Base-by-base conservation (phyloP, 805 yeast genomes). In the Myxozyma mucilagina region DNA sequence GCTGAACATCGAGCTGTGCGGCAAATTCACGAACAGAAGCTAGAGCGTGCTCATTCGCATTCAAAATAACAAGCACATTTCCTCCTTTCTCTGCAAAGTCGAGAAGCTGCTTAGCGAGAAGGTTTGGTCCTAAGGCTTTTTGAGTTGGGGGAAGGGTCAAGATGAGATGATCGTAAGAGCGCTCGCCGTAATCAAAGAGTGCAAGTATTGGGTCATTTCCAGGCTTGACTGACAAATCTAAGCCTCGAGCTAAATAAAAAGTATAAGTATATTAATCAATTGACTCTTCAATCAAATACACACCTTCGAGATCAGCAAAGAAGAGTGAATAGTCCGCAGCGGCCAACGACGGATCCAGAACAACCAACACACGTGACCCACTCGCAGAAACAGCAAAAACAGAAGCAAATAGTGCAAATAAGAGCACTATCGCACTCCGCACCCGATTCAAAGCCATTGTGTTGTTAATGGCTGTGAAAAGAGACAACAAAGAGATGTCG, bases 1-100 rank as follows among this genome's bases (percentile, higher is more conserved):
- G 89, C 69, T 79, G 83, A 54, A 94, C 85, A 36, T 97, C 99
- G 66, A 92, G 75, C 72, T 92, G 90, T 69, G 85, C 83, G 66
- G 90, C 80, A 69, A 87, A 86, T 2, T 81, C 76, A 62, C 90
- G 83, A 38, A 87, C 75, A 18, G 86, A 82, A 31, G 87, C 89
- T 43, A 87, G 83, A 0, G 87, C 81, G 13, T 90, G 77, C 13
- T 86, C 82, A 11, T 56, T 41, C 11, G 60, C 57, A 29, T 58
- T 56, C 14, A 63, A 61, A n/a, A 63, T 51, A 31, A 64, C 50
- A 16, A 94, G 69, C 8, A 94, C 72, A 71, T 91, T 88, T 63
- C 97, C 97, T 50, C 93, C 90, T 13, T 77, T 79, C 66, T 81
- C 73, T 65, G 85, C 78, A 69, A 85, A 90, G 43, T 83, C 78